These are phyloP conservation scores for Dissophora globulifera DNA, from an alignment of 192 early-diverging fungal species.

Conservation along the genomic window DNA sequence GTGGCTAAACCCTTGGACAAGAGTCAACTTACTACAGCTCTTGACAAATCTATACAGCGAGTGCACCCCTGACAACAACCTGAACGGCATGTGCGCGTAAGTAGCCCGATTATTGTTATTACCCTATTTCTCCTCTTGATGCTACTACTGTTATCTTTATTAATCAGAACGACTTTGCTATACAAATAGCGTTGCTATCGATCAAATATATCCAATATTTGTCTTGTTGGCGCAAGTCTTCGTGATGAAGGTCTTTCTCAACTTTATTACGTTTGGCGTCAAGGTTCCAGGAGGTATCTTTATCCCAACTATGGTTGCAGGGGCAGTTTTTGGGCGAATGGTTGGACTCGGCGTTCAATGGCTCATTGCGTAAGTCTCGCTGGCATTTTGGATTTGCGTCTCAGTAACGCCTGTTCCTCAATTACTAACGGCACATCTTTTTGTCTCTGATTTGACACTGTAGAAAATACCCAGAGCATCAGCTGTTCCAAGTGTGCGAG, in stretches of 20 bases:
- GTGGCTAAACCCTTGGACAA: conserved; percentile 50
- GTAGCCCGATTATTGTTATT: background rate
- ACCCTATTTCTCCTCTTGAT: background rate
- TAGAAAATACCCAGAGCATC: conserved; percentile 64
- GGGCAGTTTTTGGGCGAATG: conserved; percentile 92
- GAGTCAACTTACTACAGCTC: conserved; percentile 46
- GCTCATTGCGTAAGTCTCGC: conserved; percentile 44
- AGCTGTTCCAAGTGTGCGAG: conserved; percentile 65
- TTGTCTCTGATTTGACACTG: background rate
- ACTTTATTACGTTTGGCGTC: conserved; percentile 77
- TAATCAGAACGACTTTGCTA: too few species aligned
- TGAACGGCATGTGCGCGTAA: conserved; percentile 55
- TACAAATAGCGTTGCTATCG: conserved; percentile 20
- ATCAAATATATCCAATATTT: conserved; percentile 50
- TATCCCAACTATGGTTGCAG: conserved; percentile 88
- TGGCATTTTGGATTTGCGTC: background rate
- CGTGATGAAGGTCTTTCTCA: conserved; percentile 65
- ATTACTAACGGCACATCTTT: too few species aligned
- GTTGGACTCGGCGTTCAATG: conserved; percentile 87
- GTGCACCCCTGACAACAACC: conserved; percentile 34
- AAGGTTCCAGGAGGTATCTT: conserved; percentile 86
- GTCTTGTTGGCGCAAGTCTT: conserved; percentile 38
- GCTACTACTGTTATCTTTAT: too few species aligned
- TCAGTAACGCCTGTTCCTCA: too few species aligned
- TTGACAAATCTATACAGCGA: conserved; percentile 49